Evolutionary conservation across 768 basidiomycete genomes (phyloP).

Genomic region (Podaxis rugospora): DNA sequence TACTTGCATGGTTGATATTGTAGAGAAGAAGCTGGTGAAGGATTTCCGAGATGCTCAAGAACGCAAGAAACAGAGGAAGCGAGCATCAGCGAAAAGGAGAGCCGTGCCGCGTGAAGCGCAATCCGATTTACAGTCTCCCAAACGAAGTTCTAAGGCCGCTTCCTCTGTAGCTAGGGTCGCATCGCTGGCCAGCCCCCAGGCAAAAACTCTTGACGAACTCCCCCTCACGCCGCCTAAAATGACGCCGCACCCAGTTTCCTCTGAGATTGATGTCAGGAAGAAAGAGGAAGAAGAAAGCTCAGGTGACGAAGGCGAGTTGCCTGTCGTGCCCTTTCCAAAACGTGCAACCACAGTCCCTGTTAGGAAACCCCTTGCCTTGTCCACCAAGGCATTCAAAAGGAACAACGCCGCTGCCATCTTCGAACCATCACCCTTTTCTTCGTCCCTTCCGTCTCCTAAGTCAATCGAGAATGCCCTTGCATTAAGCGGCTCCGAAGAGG

Average conservation of each 20-base stretch:
- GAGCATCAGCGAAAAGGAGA: slow-evolving; percentile 21
- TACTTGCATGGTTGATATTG: slow-evolving; percentile 67
- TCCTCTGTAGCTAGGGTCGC: too few relatives aligned
- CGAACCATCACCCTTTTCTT: background rate
- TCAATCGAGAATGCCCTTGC: background rate
- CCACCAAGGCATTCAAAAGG: background rate
- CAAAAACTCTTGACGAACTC: background rate
- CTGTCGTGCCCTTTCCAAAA: background rate
- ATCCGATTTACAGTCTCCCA: background rate
- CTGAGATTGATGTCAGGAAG: background rate
- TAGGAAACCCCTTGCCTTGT: background rate
- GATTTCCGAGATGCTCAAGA: slow-evolving; percentile 50
- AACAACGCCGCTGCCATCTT: background rate
- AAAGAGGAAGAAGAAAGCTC: background rate
- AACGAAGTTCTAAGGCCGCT: background rate
- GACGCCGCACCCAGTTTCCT: background rate
- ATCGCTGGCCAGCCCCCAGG: background rate
- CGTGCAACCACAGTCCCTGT: background rate
- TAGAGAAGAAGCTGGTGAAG: slow-evolving; percentile 60
- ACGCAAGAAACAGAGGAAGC: slow-evolving; percentile 51
- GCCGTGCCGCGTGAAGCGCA: background rate
- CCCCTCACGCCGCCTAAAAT: background rate
- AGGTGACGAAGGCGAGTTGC: slow-evolving; percentile 3
- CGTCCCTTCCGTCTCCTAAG: background rate
- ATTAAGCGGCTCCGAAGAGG: background rate